These are phyloP conservation scores for Phaeosphaeriaceae sp. DNA, from an alignment of 2,329 filamentous ascomycete species.

Conservation along the genomic window DNA sequence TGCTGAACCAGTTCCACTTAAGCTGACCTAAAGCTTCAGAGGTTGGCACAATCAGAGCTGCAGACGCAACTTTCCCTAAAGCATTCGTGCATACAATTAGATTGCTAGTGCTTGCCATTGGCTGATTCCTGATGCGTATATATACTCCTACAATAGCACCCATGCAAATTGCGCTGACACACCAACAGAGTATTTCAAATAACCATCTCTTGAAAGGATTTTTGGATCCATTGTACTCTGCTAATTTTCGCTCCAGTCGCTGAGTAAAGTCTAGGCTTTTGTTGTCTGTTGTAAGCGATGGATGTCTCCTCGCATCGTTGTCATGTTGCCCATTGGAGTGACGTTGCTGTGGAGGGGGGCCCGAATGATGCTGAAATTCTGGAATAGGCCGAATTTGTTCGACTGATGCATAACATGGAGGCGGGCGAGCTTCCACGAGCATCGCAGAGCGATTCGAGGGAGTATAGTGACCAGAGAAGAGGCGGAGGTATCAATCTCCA, in stretches of 20 bases:
- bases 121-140: background rate
- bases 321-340: too few species aligned
- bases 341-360: too few species aligned
- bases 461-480: too few species aligned
- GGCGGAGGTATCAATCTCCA: too few species aligned
- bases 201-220: slow-evolving; percentile 23
- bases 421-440: background rate
- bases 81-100: slow-evolving; percentile 17
- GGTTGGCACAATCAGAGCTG: slow-evolving; percentile 25
- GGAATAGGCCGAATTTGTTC: too few species aligned
- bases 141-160: slow-evolving; percentile 14
- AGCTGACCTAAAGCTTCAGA: slow-evolving; percentile 33
- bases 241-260: slow-evolving; percentile 18
- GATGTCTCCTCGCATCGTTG: too few species aligned
- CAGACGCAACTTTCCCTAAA: slow-evolving; percentile 23
- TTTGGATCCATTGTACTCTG: slow-evolving; percentile 15
- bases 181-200: slow-evolving; percentile 12
- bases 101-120: background rate
- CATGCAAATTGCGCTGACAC: background rate
- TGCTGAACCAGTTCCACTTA: slow-evolving; percentile 34
- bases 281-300: background rate
- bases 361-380: too few species aligned
- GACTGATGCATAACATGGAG: too few species aligned
- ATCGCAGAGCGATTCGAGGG: too few species aligned
- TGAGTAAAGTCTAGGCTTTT: slow-evolving; percentile 16